Conservation (phyloP, 805 yeast species). For the Schwanniomyces polymorphus region DNA sequence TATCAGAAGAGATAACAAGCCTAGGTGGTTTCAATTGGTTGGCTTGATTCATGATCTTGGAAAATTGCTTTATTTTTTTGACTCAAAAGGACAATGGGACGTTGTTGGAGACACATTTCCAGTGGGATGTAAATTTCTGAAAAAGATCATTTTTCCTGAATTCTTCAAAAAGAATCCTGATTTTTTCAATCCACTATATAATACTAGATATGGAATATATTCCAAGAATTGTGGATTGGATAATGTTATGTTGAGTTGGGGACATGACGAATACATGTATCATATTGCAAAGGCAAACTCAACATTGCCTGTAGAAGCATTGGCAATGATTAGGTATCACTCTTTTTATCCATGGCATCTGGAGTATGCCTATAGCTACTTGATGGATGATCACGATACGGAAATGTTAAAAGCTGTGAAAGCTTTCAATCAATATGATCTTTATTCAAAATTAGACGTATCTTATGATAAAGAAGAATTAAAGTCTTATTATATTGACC, state of each 20-base stretch:
- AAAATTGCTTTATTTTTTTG: conserved; percentile 65
- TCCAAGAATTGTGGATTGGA: conserved; percentile 65
- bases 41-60: conserved; percentile 75
- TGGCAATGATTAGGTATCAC: conserved; percentile 75
- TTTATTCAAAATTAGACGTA: conserved; percentile 61
- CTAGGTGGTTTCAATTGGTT: conserved; percentile 75
- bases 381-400: conserved; percentile 64
- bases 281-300: conserved; percentile 68
- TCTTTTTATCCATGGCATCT: conserved; percentile 79
- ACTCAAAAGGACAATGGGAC: conserved; percentile 77
- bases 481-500: conserved; percentile 57
- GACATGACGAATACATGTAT: conserved; percentile 78
- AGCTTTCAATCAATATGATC: conserved; percentile 67
- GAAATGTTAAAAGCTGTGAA: conserved; percentile 63
- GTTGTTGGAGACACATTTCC: conserved; percentile 81
- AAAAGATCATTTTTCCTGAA: conserved; percentile 59
- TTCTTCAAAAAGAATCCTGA: conserved; percentile 64
- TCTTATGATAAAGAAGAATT: conserved; percentile 48
- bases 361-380: conserved; percentile 61
- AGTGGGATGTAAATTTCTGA: conserved; percentile 66
- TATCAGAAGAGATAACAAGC: conserved; percentile 63
- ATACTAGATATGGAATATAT: conserved; percentile 66
- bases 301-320: conserved; percentile 60
- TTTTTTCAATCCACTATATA: conserved; percentile 59
- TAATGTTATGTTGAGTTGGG: conserved; percentile 74